phyloP scores from a whole-genome alignment of 108 stramenopile genomes.

The Asterionellopsis glacialis region DNA sequence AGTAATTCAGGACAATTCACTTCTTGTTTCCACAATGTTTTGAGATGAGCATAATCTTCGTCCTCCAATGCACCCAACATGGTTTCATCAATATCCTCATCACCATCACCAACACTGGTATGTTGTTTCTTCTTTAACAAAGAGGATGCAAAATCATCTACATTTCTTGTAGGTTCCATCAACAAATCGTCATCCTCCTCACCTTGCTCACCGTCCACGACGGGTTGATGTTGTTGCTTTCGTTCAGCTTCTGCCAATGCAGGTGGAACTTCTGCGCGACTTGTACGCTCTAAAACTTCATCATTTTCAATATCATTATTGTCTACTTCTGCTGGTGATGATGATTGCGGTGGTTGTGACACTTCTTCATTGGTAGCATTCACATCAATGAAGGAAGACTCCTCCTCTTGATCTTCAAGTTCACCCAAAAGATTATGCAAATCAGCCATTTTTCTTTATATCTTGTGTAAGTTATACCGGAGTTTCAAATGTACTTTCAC shows the following conservation, averaged over 20 bases:
- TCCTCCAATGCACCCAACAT: conserved; percentile 22
- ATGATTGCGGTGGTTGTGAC: background rate
- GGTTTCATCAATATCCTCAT: conserved; percentile 6
- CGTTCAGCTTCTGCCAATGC: conserved; percentile 18
- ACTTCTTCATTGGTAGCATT: too few relatives aligned
- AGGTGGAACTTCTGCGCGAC: conserved; percentile 10
- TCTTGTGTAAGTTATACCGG: too few relatives aligned
- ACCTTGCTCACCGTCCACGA: background rate
- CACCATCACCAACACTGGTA: background rate
- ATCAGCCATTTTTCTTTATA: conserved; percentile 67
- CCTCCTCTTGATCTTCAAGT: conserved; percentile 2
- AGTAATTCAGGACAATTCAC: conserved; percentile 60
- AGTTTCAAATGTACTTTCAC: too few relatives aligned
- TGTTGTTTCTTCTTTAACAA: background rate
- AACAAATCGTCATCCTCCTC: background rate
- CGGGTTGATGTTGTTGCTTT: conserved; percentile 7
- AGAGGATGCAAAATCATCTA: too few relatives aligned
- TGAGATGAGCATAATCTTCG: conserved; percentile 53
- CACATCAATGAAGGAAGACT: too few relatives aligned
- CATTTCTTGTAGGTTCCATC: background rate
- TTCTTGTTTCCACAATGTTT: conserved; percentile 60
- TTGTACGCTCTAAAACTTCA: background rate
- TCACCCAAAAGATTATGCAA: conserved; percentile 61
- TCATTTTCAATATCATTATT: background rate
- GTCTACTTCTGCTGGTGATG: background rate